Conservation (phyloP, 1,284 basidiomycete species). For the Rhodotorula sp. region DNA sequence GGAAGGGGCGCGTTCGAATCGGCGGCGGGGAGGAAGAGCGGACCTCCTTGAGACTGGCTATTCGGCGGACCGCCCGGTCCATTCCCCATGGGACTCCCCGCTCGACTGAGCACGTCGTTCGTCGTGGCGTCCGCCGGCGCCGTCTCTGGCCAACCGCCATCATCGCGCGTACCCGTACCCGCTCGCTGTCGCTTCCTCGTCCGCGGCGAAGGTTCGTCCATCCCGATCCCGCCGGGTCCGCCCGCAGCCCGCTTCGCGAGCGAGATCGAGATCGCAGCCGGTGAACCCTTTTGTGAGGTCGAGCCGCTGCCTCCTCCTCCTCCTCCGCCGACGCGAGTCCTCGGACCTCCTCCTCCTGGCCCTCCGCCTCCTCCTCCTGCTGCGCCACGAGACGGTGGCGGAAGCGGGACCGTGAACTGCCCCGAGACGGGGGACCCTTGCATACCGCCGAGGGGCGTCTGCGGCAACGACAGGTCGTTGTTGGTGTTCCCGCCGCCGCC, state of each 20-base stretch:
- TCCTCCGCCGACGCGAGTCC: background rate
- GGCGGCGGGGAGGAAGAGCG: background rate
- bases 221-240: background rate
- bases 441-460: background rate
- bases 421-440: constrained; percentile 6
- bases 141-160: constrained; percentile 12
- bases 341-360: background rate
- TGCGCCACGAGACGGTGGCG: background rate
- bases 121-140: background rate
- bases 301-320: background rate
- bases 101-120: constrained; percentile 9
- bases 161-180: constrained; percentile 15
- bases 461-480: constrained; percentile 14
- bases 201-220: constrained; percentile 36
- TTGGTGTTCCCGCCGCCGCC: background rate
- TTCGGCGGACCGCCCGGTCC: background rate
- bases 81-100: constrained; percentile 17
- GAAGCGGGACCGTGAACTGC: constrained; percentile 9
- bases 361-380: background rate
- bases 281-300: constrained; percentile 10
- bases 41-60: background rate
- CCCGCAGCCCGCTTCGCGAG: constrained; percentile 10
- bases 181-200: constrained; percentile 32
- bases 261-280: constrained; percentile 4
- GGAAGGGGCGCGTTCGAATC: background rate